Conservation (phyloP, 345 rosid species). For the Gossypium herbaceum region DNA sequence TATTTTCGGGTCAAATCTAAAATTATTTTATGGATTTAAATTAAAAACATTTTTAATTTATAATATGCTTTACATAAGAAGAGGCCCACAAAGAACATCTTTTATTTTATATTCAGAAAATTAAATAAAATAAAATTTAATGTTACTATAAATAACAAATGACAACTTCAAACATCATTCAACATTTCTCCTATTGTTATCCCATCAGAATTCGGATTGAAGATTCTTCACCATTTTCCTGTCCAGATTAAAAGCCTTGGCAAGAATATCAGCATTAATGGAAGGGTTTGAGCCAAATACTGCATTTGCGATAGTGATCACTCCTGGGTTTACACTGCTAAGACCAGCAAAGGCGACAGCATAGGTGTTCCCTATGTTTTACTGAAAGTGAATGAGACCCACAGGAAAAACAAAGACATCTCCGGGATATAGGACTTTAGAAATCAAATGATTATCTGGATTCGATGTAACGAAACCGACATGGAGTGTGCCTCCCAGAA, state of each 20-base stretch:
- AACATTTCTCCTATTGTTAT: not conserved
- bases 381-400: constrained; percentile 26
- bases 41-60: no score
- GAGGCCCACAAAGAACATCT: not conserved
- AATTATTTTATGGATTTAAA: no score
- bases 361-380: constrained; percentile 10
- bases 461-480: constrained; percentile 27
- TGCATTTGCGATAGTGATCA: constrained; percentile 14
- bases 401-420: constrained; percentile 30
- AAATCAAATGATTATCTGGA: constrained; percentile 12
- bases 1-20: no score
- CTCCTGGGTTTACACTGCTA: constrained; percentile 28
- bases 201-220: constrained; percentile 7
- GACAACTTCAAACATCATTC: not conserved
- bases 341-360: constrained; percentile 18
- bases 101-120: not conserved
- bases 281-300: constrained; percentile 24
- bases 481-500: constrained; percentile 23
- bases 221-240: constrained; percentile 7
- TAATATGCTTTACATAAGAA: not conserved
- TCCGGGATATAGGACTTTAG: constrained; percentile 19
- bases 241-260: constrained; percentile 27
- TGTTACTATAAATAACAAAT: not conserved
- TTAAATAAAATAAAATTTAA: not conserved
- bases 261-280: constrained; percentile 14